Base-by-base conservation (phyloP, 257 asterid species). In the Scutellaria barbata region DNA sequence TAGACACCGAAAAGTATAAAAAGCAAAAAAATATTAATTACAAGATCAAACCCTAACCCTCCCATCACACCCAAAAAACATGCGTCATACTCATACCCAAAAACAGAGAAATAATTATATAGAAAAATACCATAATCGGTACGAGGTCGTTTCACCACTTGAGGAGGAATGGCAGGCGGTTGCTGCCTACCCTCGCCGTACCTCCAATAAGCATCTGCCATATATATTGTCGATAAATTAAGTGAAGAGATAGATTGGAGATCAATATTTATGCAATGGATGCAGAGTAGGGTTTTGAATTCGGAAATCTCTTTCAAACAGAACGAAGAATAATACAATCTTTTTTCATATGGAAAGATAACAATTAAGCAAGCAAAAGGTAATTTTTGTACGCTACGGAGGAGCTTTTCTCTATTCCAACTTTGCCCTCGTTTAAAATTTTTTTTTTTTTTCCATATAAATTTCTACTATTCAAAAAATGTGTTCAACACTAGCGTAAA, bases 131-230 rank as follows among this genome's bases (percentile, higher is more conserved):
- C 96, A 53, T 43, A 76, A n/a, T 92, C 91, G 0, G 90, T 5
- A 67, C 96, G 95, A 50, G 96, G 91, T 16, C 98, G 89, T 77
- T 92, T 92, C 9, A 80, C 79, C n/a, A 67, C 73, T 55, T 74
- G 86, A 68, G 87, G 68, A 52, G 79, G 74, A 53, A 90, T 79
- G 42, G 79, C 76, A 33, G 85, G 74, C 37, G 75, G 73, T 76
- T 68, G 92, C 84, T 86, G 96, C 80, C 81, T 63, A 45, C 72
- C 80, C 41, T 83, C 94, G 53, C 82, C 68, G 85, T 82, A 87
- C 74, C 89, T 82, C 98, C 92, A 88, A 73, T 90, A 92, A 63
- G 86, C 84, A 64, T 88, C 96, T 50, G 84, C 87, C 98, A 92
- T 92, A 9, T 12, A 18, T 56, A 33, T 47, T 57, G 10, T 11